phyloP scores from a whole-genome alignment of 306 rosid genomes.

The Astragalus glycyphyllos region DNA sequence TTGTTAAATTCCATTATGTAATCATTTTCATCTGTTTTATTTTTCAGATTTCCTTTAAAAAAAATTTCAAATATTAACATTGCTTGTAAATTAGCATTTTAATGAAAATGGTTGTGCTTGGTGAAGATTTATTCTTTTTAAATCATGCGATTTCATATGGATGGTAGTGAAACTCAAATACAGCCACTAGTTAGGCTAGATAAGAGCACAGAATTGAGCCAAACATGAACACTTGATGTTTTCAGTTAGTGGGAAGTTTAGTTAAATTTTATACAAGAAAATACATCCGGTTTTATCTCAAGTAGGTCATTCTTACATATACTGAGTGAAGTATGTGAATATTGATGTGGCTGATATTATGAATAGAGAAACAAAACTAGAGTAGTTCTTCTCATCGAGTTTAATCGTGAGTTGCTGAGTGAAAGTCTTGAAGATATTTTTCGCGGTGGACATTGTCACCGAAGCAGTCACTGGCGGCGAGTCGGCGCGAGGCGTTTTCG shows the following conservation, averaged over 20 bases:
- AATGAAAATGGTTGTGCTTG: not conserved
- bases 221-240: conserved; percentile 20
- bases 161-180: not conserved
- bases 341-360: no score
- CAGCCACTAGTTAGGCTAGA: conserved; percentile 16
- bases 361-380: no score
- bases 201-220: conserved; percentile 7
- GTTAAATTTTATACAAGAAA: conserved; percentile 2
- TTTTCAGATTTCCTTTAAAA: not conserved
- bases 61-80: conserved; percentile 10
- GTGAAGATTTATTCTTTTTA: conserved; percentile 7
- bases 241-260: not conserved
- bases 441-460: no score
- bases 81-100: conserved; percentile 14
- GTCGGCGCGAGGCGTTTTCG: no score
- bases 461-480: no score
- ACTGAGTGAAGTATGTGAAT: conserved; percentile 19
- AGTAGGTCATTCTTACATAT: not conserved
- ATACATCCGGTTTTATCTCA: not conserved
- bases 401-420: no score
- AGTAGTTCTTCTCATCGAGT: no score
- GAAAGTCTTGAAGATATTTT: no score
- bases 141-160: not conserved
- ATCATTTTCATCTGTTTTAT: not conserved
- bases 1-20: not conserved